These are phyloP conservation scores for Morella rubra DNA, from an alignment of 306 rosid genomes.

Conservation along the genomic window DNA sequence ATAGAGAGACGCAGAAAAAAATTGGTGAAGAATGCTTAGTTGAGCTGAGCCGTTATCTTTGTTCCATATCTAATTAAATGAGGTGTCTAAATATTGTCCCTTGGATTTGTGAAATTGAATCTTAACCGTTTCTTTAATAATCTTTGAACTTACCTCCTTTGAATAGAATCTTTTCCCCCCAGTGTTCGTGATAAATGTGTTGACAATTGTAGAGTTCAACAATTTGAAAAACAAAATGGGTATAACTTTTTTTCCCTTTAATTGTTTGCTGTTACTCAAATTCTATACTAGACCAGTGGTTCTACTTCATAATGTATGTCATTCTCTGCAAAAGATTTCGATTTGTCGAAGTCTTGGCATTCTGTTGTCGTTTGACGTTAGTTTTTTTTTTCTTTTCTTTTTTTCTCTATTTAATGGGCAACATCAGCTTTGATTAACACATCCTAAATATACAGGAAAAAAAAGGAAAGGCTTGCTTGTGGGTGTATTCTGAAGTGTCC, in stretches of 20 bases:
- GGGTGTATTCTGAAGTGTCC: neutral
- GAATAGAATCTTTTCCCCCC: neutral
- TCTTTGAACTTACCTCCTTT: too few species aligned
- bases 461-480: neutral
- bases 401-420: neutral
- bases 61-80: too few species aligned
- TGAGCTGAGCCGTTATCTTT: too few species aligned
- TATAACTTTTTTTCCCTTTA: slow-evolving; percentile 32
- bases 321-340: neutral
- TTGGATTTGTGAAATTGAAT: too few species aligned
- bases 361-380: neutral
- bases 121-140: too few species aligned
- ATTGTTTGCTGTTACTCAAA: neutral
- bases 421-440: neutral
- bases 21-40: too few species aligned
- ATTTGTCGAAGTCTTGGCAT: neutral
- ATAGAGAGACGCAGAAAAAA: too few species aligned
- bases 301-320: neutral
- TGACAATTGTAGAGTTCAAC: slow-evolving; percentile 44
- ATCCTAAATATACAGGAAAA: neutral
- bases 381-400: too few species aligned
- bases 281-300: too few species aligned
- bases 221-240: slow-evolving; percentile 55
- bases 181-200: slow-evolving; percentile 41
- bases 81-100: too few species aligned